Evolutionary conservation across 371 early-diverging fungal genomes (phyloP), one percentile per base, ranked within the genome.

Genomic region (Conidiobolus incongruus): DNA sequence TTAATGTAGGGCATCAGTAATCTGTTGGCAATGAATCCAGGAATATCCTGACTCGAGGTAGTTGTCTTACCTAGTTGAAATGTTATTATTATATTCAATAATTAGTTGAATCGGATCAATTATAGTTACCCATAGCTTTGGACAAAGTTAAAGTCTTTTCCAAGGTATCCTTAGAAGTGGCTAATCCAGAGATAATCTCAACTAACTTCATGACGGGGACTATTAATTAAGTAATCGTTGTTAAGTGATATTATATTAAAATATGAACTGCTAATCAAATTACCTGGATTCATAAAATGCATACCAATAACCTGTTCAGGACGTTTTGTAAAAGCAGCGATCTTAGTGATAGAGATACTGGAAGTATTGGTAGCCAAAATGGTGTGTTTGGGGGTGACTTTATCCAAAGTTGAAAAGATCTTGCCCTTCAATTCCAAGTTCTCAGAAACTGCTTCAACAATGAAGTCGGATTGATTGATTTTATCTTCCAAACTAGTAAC

Each of bases 1-100:
- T 96, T 96, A 52, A 96, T 96, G 61, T 93, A 96, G 17, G 96
- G 96, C 92, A 96, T 96, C 60, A 94, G 64, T 45, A 96, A 51
- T 17, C 96, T 63, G 65, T 96, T 96, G 28, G 94, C 93, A 36
- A 96, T 89, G 53, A 96, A 96, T 7, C 96, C 96, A 26, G 96
- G 96, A 42, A 83, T 78, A 64, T 96, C 96, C 52, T 70, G 62
- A 36, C 74, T 72, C 46, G 70, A 60, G 13, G 94, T 91, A 40
- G 77, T 77, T 16, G 78, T 83, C 69, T 96, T 96, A 44, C 89
- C 39, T 38, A 38, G 23, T 19, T 6, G 39, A 10, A 20, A n/a
- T 38, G 8, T 6, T 7, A 36, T 21, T 36, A 36, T 8, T 36
- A 8, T 7, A 7, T 15, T 7, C 17, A 6, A 36, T 36, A 10